phyloP scores from a whole-genome alignment of 1,284 basidiomycete species.

The Pyrrhoderma noxium region DNA sequence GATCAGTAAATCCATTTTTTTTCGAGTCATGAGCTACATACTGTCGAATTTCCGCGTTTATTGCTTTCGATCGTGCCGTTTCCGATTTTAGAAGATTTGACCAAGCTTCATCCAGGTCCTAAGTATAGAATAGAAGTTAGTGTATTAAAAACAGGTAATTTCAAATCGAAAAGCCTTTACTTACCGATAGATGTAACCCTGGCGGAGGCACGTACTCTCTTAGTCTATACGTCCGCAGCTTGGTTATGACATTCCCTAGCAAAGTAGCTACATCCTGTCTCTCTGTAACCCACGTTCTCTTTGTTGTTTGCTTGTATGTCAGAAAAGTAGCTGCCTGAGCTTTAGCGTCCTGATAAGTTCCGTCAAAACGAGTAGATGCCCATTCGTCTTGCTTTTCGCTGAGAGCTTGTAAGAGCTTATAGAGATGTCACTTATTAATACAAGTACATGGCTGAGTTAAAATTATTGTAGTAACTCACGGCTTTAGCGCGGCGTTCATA shows the following conservation, averaged over 20 bases:
- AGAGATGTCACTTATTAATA: background rate
- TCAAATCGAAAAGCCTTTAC: conserved; percentile 21
- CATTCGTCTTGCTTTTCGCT: conserved; percentile 58
- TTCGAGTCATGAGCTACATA: conserved; percentile 35
- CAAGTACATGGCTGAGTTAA: conserved; percentile 10
- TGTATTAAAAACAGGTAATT: conserved; percentile 1
- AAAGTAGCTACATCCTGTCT: conserved; percentile 84
- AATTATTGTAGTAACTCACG: conserved; percentile 34
- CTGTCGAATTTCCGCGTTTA: conserved; percentile 91
- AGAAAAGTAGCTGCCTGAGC: conserved; percentile 69
- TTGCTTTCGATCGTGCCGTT: conserved; percentile 70
- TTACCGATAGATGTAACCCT: conserved; percentile 56
- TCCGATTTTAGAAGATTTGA: conserved; percentile 66
- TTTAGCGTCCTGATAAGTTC: conserved; percentile 80
- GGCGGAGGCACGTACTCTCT: conserved; percentile 75
- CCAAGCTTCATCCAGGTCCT: conserved; percentile 83
- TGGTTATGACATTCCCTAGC: conserved; percentile 92
- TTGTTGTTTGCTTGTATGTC: conserved; percentile 80
- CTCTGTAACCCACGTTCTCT: conserved; percentile 85
- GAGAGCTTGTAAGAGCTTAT: conserved; percentile 60
- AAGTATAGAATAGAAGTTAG: background rate
- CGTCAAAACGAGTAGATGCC: conserved; percentile 53
- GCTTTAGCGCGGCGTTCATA: conserved; percentile 84
- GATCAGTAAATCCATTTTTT: background rate
- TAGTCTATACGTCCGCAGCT: conserved; percentile 86